Conservation (phyloP, 2,329 filamentous ascomycete species). For the Paradendryphiella salina region DNA sequence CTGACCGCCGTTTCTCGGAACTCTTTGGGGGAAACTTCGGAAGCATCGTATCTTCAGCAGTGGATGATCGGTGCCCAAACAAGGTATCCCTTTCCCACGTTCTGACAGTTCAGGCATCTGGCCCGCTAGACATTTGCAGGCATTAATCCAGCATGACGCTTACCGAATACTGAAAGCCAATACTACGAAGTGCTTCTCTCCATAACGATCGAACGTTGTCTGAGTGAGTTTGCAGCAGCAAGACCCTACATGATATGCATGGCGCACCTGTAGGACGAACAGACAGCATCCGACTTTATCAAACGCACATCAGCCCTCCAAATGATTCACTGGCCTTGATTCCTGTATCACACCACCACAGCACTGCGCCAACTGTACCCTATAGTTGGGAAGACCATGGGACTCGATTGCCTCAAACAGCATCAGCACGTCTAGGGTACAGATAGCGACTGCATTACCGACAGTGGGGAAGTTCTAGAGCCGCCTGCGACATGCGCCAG, state of each 20-base stretch:
- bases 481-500: constrained; percentile 17
- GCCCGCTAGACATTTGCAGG: not conserved
- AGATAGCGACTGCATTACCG: constrained; percentile 14
- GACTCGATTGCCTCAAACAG: constrained; percentile 10
- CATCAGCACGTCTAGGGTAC: constrained; percentile 4
- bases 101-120: not conserved
- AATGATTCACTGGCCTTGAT: not conserved
- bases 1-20: not conserved
- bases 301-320: not conserved
- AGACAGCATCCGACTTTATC: not conserved
- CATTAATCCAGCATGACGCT: not conserved
- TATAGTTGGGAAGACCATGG: not conserved
- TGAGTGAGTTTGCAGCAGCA: not conserved
- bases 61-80: not conserved
- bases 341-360: not conserved
- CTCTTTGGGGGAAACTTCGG: not conserved
- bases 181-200: not conserved
- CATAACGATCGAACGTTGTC: too few species aligned
- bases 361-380: not conserved
- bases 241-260: not conserved
- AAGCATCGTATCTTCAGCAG: too few species aligned
- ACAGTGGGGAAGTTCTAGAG: constrained; percentile 22
- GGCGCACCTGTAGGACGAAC: not conserved
- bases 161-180: not conserved
- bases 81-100: not conserved